Base-by-base conservation (phyloP, 208 protist genomes). In the Leishmania guyanensis region DNA sequence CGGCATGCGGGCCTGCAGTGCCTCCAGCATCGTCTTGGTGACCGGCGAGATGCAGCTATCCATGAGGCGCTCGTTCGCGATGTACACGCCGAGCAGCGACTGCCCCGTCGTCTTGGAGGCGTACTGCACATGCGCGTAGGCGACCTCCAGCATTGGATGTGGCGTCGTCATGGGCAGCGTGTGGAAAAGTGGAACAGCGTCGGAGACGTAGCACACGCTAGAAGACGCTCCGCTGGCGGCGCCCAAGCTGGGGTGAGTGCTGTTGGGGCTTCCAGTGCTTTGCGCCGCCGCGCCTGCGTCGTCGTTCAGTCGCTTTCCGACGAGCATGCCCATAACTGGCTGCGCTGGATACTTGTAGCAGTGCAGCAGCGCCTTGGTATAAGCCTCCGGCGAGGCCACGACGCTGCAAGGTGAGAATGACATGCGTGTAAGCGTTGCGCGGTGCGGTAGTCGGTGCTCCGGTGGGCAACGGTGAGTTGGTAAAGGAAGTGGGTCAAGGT, bases 291-390 rank as follows among this genome's bases (percentile, higher is more conserved):
- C 60, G 66, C 43, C 58, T 62, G 75, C 74, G 48, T 88, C 78
- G 10, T 86, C 84, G 64, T 76, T 86, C 10, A 94, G 78, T 10
- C 91, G 92, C 85, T 96, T 97, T 48, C 94, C 94, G 22, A 97
- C 81, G 20, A 97, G 89, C 75, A 97, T 88, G 20, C 94, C 94
- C 46, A 92, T 81, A 43, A 97, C 91, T 4, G 94, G 82, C 83
- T 96, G 94, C 1, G 91, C 94, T 46, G 92, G 89, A 79, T 95
- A 93, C 84, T 96, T 97, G 82, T 94, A 94, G 77, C 90, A 91
- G 90, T 97, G 94, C 26, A 96, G 84, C 20, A 97, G 80, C 0
- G 91, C 90, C 91, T 96, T 97, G 17, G 86, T 87, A 86, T 97
- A 95, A 10, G 94, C 92, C 66, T 93, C 92, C 8, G 84, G 79